Conservation (phyloP, 306 rosid genomes). For the Echinosophora koreensis region DNA sequence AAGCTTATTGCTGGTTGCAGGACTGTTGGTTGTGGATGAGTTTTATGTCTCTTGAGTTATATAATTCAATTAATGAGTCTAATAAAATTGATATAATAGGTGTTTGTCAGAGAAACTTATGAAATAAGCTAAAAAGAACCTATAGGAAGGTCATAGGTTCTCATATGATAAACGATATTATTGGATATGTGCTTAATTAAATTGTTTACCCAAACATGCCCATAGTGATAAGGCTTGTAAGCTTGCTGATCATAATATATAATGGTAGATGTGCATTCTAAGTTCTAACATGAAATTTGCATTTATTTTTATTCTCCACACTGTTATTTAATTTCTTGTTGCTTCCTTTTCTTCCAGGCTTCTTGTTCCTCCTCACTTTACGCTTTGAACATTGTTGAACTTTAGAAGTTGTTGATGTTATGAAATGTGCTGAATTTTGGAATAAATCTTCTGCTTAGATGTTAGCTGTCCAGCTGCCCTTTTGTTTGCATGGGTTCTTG, state of each 20-base stretch:
- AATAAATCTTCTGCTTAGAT: constrained; percentile 4
- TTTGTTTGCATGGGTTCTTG: constrained; percentile 34
- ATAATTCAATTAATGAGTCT: background rate
- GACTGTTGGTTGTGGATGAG: background rate
- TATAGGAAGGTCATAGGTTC: no score
- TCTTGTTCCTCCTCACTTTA: constrained; percentile 1
- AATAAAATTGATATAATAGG: background rate
- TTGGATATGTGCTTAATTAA: no score
- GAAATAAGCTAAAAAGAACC: no score
- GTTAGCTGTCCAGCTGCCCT: constrained; percentile 2
- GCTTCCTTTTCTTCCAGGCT: constrained; percentile 8
- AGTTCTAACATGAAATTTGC: constrained; percentile 11
- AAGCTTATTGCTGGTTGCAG: constrained; percentile 2
- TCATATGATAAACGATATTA: no score
- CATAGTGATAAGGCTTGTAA: constrained; percentile 3
- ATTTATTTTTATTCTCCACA: background rate
- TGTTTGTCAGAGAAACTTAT: no score
- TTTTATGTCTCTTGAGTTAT: constrained; percentile 8
- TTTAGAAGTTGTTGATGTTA: constrained; percentile 9
- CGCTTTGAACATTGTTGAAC: constrained; percentile 30
- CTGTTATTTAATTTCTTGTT: background rate
- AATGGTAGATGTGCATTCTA: background rate
- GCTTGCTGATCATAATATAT: background rate
- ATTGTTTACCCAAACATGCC: no score
- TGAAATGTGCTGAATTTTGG: constrained; percentile 22